Evolutionary conservation across 768 basidiomycete species (phyloP).

Genomic region (Trametes punicea): DNA sequence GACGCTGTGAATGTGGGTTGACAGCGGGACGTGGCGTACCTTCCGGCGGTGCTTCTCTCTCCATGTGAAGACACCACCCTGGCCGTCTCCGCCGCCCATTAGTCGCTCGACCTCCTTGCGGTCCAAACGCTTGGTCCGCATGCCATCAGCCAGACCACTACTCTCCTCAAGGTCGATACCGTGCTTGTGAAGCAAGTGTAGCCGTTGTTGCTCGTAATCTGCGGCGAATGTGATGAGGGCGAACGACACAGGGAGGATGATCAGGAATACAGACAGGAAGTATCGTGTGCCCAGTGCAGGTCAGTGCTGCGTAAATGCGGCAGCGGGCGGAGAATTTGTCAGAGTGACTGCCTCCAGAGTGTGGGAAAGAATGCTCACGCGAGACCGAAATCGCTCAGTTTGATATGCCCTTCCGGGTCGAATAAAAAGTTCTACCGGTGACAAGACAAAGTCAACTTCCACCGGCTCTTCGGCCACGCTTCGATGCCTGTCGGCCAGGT

Average conservation of each 20-base stretch:
- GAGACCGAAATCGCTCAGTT: conserved; percentile 92
- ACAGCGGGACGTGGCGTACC: conserved; percentile 41
- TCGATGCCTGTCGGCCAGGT: background rate
- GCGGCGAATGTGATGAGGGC: conserved; percentile 6
- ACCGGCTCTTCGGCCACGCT: background rate
- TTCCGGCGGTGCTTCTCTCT: conserved; percentile 90
- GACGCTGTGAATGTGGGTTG: background rate
- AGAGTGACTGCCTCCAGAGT: background rate
- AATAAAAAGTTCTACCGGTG: conserved; percentile 85
- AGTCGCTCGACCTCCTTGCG: conserved; percentile 78
- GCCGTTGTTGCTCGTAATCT: conserved; percentile 95
- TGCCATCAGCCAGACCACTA: conserved; percentile 56
- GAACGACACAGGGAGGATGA: conserved; percentile 8
- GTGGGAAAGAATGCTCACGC: conserved; percentile 59
- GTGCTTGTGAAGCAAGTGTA: conserved; percentile 84
- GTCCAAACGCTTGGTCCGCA: conserved; percentile 75
- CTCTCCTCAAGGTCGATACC: conserved; percentile 92
- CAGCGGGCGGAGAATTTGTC: conserved; percentile 7
- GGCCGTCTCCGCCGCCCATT: conserved; percentile 80
- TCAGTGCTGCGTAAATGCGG: conserved; percentile 57
- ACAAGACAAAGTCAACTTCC: conserved; percentile 18
- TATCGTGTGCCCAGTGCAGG: conserved; percentile 97
- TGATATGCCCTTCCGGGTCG: conserved; percentile 89
- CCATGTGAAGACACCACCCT: conserved; percentile 90
- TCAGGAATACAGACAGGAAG: conserved; percentile 57